Evolutionary conservation across 2,329 filamentous ascomycete genomes (phyloP).

Genomic region (Scolecobasidium constrictum): DNA sequence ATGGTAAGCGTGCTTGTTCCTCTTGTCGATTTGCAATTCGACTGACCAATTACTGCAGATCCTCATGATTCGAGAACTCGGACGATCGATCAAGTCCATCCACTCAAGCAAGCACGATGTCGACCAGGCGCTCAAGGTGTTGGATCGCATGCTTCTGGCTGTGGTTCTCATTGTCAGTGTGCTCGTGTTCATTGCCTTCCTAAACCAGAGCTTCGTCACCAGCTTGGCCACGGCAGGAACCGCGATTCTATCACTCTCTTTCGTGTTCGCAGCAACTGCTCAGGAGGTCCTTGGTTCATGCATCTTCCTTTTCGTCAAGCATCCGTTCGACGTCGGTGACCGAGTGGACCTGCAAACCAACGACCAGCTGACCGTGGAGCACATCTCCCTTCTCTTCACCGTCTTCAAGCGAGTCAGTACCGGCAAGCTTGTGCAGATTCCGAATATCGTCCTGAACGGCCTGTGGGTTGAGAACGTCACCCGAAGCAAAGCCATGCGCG

Average conservation of each 20-base stretch:
- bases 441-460: constrained; percentile 84
- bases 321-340: constrained; percentile 93
- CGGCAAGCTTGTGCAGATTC: constrained; percentile 70
- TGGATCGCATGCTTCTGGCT: constrained; percentile 75
- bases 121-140: constrained; percentile 80
- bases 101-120: constrained; percentile 94
- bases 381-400: constrained; percentile 87
- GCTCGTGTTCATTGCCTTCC: constrained; percentile 83
- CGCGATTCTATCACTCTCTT: constrained; percentile 86
- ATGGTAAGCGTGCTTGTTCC: too few relatives aligned
- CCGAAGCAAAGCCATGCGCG: constrained; percentile 84
- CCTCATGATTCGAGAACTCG: constrained; percentile 75
- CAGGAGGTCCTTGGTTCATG: constrained; percentile 97
- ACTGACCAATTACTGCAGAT: too few relatives aligned
- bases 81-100: constrained; percentile 78
- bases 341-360: constrained; percentile 63
- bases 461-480: constrained; percentile 94
- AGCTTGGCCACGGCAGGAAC: constrained; percentile 86
- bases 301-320: constrained; percentile 98
- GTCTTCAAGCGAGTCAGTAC: constrained; percentile 78
- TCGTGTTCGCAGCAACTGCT: constrained; percentile 83
- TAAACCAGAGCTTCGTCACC: constrained; percentile 74
- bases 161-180: constrained; percentile 72
- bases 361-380: constrained; percentile 71
- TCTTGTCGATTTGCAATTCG: too few relatives aligned